phyloP scores from a whole-genome alignment of 83 land plant genomes.

The Thuja plicata region DNA sequence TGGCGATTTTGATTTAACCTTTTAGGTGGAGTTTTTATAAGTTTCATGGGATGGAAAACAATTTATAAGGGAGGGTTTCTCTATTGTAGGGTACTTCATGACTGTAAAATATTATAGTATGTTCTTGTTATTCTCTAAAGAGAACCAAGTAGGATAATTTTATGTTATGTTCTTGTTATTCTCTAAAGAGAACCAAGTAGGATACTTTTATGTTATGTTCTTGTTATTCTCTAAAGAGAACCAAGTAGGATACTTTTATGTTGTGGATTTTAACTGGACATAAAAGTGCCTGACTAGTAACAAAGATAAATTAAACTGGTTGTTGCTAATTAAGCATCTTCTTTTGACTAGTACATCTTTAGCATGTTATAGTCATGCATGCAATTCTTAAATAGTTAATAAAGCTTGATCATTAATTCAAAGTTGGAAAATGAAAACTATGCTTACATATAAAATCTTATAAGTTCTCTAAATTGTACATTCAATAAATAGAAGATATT shows the following conservation, averaged over 20 bases:
- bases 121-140: too few species aligned
- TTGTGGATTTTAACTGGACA: not conserved
- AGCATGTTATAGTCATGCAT: not conserved
- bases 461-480: not conserved
- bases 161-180: too few species aligned
- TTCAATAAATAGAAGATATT: not conserved
- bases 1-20: not conserved
- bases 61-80: not conserved
- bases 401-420: not conserved
- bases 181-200: too few species aligned
- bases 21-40: not conserved
- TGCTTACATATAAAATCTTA: not conserved
- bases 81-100: not conserved
- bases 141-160: too few species aligned
- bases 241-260: not conserved
- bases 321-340: not conserved
- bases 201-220: not conserved
- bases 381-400: not conserved
- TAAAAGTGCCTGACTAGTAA: not conserved
- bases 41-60: not conserved
- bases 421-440: not conserved
- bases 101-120: too few species aligned
- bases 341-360: not conserved
- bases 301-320: not conserved
- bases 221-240: not conserved